Evolutionary conservation across 1,284 basidiomycete genomes (phyloP), one percentile per base, ranked within the genome.

Genomic region (Neolentinus lepideus): DNA sequence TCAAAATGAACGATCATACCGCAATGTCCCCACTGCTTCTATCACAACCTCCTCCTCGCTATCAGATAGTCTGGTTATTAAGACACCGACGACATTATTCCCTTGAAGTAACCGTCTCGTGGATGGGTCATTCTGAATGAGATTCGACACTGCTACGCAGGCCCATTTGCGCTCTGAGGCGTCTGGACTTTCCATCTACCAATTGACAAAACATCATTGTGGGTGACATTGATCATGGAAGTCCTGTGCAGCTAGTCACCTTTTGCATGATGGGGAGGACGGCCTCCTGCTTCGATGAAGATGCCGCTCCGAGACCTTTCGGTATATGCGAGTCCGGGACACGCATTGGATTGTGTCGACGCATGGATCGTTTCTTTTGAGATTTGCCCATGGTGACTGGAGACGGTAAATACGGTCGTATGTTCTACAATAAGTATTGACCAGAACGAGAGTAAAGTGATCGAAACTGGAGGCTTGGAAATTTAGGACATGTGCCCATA

Each of bases 241-340:
- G 16, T 33, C 19, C 8, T 24, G 43, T 25, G 33, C 57, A 56
- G 46, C 53, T 31, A 45, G 56, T 21, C 2, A 88, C 92, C 80
- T 94, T 94, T 69, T 90, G 87, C 31, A 96, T 79, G 61, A 95
- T 89, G 21, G 93, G 93, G 31, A 94, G 69, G 61, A 95, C 84
- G 33, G 84, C 84, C 58, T 89, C 81, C 50, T 77, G 83, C 71
- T 91, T 94, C 8, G 81, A 80, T 33, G 88, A 89, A 2, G 84
- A 79, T 0, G 85, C 88, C 3, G 84, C 79, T 10, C 80, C 80
- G 8, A 91, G 79, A 2, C 93, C 93, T 58, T 83, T 79, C 9
- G 90, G 86, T 4, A 96, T 73, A 75, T 95, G 92, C 2, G 88
- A 85, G 71, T 95, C 93, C 12, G 93, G 92, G 0, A 96, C 92